phyloP scores from a whole-genome alignment of 106 monocot genomes.

The Phalaenopsis aphrodite region DNA sequence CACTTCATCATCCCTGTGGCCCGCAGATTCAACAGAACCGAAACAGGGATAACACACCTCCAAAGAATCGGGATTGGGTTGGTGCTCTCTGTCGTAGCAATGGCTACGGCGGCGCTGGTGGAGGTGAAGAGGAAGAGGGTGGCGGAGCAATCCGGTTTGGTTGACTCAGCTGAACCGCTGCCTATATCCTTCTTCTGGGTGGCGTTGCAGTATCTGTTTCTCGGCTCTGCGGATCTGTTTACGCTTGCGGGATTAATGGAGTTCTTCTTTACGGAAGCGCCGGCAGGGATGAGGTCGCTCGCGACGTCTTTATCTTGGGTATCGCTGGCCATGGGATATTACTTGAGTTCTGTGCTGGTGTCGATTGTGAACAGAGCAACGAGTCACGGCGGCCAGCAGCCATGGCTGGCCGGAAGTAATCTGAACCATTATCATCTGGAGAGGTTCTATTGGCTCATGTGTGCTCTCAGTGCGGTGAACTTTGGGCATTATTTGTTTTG shows the following conservation, averaged over 20 bases:
- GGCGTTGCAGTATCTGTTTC: slow-evolving; percentile 71
- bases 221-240: slow-evolving; percentile 79
- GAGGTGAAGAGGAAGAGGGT: slow-evolving; percentile 57
- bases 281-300: slow-evolving; percentile 60
- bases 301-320: slow-evolving; percentile 70
- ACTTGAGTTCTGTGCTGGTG: slow-evolving; percentile 74
- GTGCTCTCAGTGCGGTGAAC: slow-evolving; percentile 46
- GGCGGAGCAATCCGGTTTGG: slow-evolving; percentile 13
- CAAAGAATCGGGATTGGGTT: slow-evolving; percentile 73
- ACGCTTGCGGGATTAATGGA: slow-evolving; percentile 78
- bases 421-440: slow-evolving; percentile 58
- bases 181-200: slow-evolving; percentile 87
- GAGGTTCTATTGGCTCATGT: slow-evolving; percentile 88
- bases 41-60: slow-evolving; percentile 62
- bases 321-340: slow-evolving; percentile 78
- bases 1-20: slow-evolving; percentile 58
- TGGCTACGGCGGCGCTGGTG: slow-evolving; percentile 66
- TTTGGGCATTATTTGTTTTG: slow-evolving; percentile 45
- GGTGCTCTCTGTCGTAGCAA: slow-evolving; percentile 54
- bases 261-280: slow-evolving; percentile 88
- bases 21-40: slow-evolving; percentile 38
- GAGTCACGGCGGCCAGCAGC: slow-evolving; percentile 8
- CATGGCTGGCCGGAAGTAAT: slow-evolving; percentile 54
- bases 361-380: slow-evolving; percentile 52
- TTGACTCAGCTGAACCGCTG: slow-evolving; percentile 27